Evolutionary conservation across 441 rosid species (phyloP).

Genomic region (Mallotus repandus): DNA sequence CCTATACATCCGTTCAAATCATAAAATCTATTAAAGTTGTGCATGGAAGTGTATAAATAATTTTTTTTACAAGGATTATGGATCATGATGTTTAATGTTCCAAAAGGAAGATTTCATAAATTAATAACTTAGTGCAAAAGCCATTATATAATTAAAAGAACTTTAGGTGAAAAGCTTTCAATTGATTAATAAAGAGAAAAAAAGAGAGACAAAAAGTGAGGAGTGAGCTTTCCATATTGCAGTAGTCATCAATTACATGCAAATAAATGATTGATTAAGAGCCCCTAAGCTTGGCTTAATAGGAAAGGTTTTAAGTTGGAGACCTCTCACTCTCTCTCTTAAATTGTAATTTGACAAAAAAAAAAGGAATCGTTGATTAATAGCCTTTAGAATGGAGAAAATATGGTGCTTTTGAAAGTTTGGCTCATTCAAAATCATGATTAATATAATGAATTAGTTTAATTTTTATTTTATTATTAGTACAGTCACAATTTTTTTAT

Average conservation of each 20-base stretch:
- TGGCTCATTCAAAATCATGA: background rate
- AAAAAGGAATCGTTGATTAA: no score
- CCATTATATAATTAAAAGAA: constrained; percentile 1
- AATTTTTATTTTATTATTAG: background rate
- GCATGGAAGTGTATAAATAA: constrained; percentile 16
- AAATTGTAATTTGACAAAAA: no score
- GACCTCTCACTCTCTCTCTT: no score
- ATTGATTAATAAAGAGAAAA: background rate
- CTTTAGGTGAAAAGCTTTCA: constrained; percentile 3
- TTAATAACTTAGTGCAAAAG: background rate
- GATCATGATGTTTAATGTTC: background rate
- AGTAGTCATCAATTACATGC: constrained; percentile 19
- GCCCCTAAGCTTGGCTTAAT: no score
- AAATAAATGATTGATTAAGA: constrained; percentile 6
- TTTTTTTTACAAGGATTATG: background rate
- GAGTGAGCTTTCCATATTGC: background rate
- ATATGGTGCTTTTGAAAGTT: no score
- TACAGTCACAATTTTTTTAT: no score
- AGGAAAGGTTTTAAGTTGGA: no score
- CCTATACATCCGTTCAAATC: background rate
- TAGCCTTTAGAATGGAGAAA: no score
- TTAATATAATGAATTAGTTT: background rate
- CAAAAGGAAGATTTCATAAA: constrained; percentile 5
- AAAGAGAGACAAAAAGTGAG: constrained; percentile 12
- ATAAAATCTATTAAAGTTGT: background rate